A percentile compares a stretch with the other conserved stretches of the same genome.
phyloP scores from a whole-genome alignment of 176 grass and related monocot genomes.

The Pontederia crassipes region DNA sequence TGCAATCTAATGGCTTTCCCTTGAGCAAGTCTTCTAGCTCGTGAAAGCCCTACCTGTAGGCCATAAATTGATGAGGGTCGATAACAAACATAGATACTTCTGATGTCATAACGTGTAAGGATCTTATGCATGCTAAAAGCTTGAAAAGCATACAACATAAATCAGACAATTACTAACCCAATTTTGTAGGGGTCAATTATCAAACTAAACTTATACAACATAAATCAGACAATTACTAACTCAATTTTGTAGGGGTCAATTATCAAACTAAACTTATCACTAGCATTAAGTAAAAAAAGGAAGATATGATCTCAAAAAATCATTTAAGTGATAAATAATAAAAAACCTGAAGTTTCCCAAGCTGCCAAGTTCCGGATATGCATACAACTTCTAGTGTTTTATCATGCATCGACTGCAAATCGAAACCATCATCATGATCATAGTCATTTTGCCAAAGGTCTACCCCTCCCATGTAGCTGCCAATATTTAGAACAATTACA shows the following conservation, averaged over 20 bases:
- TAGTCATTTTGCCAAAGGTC: slow-evolving; percentile 86
- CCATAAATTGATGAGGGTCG: slow-evolving; percentile 1
- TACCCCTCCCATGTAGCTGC: slow-evolving; percentile 97
- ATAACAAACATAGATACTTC: too few species aligned
- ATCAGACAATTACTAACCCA: too few species aligned
- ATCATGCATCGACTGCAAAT: slow-evolving; percentile 76
- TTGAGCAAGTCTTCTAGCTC: slow-evolving; percentile 70
- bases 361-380: slow-evolving; percentile 89
- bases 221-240: too few species aligned
- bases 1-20: slow-evolving; percentile 71
- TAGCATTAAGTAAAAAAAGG: background rate
- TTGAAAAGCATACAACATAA: too few species aligned
- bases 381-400: slow-evolving; percentile 86
- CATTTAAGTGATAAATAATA: background rate
- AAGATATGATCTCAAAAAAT: background rate
- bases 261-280: too few species aligned
- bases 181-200: too few species aligned
- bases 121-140: too few species aligned
- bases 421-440: slow-evolving; percentile 55
- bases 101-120: too few species aligned
- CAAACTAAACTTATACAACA: too few species aligned
- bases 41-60: slow-evolving; percentile 80
- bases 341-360: slow-evolving; percentile 88
- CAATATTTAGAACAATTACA: slow-evolving; percentile 80
- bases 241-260: too few species aligned